Base-by-base conservation (phyloP, 257 asterid genomes). In the Orobanche coerulescens region DNA sequence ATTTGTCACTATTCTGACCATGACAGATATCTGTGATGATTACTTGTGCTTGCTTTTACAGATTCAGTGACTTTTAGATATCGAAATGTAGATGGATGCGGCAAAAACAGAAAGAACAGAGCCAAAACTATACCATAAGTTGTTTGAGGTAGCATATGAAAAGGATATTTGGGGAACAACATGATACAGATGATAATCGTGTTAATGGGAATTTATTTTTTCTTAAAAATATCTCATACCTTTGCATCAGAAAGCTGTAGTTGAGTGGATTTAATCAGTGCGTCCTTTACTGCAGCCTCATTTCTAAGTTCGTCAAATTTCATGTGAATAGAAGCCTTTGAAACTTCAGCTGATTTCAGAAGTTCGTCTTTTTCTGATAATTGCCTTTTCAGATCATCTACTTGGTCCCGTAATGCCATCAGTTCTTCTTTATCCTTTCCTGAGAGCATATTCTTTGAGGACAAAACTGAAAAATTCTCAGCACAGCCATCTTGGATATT, bases 341-440 rank as follows among this genome's bases (percentile, higher is more conserved):
- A 74, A 61, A 75, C 74, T 77, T 86, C 94, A 0, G 77, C 77
- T 60, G 92, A 81, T 72, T 80, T 76, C 65, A 89, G 67, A 69
- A 81, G 92, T 73, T 84, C 99, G 61, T 89, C 94, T 63, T 84
- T 93, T 42, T 93, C 90, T n/a, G 73, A 74, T 73, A 93, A 58
- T 67, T 83, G 83, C 61, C 70, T 76, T 65, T 81, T 81, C 36
- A 93, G 79, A 79, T 82, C 94, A 69, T 76, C 90, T 54, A 89
- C 84, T 70, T 89, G 94, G 56, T 77, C 84, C 59, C 90, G 70
- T 76, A 93, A 47, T 13, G 79, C 73, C 48, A 57, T n/a, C 71
- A 93, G 69, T 73, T 89, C 99, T 75, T 93, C 96, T 69, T 76
- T 77, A 51, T 86, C 96, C 76, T 86, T 86, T 65, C 83, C 90